Base-by-base conservation (phyloP, 306 rosid genomes). In the Aeschynomene evenia region DNA sequence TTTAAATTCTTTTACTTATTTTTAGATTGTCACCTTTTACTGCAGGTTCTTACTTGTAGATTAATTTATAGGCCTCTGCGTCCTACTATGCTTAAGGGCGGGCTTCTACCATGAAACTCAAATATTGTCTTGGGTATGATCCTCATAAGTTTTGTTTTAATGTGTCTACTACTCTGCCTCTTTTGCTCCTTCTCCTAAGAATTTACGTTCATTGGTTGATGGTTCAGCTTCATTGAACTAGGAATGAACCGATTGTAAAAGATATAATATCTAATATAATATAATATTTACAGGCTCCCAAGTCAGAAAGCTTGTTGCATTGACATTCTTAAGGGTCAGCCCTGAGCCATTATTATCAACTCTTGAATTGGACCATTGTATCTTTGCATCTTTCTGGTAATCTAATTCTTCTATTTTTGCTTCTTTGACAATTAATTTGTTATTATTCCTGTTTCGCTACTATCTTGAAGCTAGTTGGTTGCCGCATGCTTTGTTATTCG, bases 21-120 rank as follows among this genome's bases (percentile, higher is more conserved):
- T 50, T 63, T 46, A 54, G 14, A 24, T 77, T 54, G 63, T 39
- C 73, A 80, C 37, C 50, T 74, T 18, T 65, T 88, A 62, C 70
- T 61, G 86, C 89, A 94, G 98, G 98, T 94, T 88, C 97, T 90
- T 72, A 88, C 87, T 42, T 94, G 96, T 85, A 87, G 98, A 85
- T 87, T 94, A 84, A 91, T 94, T 70, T 97, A 94, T 81, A 84
- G 98, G 85, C 97, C 98, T 57, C 71, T 94, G 54, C 98, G 98
- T 63, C 96, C 98, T 68, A 88, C 89, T n/a, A 90, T 94, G 93
- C 89, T 79, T 23, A 85, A 88, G 71, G 98, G n/a, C n/a, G n/a
- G n/a, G 98, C 66, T 94, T 94, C 85, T 88, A 88, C 86, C 85
- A 94, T 75, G 98, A 94, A 79, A 94, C 96, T 51, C 98, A 94